These are phyloP conservation scores for Macrophomina phaseolina DNA, from an alignment of 2,329 filamentous ascomycete genomes.

Conservation along the genomic window DNA sequence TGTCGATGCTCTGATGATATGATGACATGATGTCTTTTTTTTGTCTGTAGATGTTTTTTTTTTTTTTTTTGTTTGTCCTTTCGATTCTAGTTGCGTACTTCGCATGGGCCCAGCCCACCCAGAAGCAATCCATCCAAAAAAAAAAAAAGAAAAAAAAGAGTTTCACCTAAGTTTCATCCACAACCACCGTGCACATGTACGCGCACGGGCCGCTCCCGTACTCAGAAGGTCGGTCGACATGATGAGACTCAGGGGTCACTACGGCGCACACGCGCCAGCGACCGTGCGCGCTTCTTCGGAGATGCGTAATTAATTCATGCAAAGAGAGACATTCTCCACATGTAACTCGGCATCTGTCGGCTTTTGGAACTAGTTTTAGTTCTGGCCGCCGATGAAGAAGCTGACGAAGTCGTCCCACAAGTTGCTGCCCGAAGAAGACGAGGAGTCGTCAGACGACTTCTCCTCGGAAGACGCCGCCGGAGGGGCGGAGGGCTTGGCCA, in stretches of 20 bases:
- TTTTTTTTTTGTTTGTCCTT: not conserved
- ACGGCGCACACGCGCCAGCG: no score
- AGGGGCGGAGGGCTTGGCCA: not conserved
- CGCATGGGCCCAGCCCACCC: constrained; percentile 1
- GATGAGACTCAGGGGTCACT: not conserved
- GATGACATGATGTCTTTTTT: not conserved
- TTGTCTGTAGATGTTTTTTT: not conserved
- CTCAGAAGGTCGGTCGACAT: not conserved
- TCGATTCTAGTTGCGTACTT: not conserved
- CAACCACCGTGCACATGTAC: not conserved
- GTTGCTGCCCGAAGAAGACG: not conserved
- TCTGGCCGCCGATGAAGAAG: constrained; percentile 18
- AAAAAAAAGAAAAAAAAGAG: not conserved
- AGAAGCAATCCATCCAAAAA: not conserved
- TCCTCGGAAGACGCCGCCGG: not conserved
- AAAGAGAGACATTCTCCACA: no score
- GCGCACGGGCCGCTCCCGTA: not conserved
- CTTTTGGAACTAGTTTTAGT: not conserved
- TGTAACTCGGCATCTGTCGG: not conserved
- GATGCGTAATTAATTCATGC: not conserved
- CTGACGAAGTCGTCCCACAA: constrained; percentile 1
- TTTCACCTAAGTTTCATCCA: not conserved
- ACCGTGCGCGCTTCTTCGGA: not conserved
- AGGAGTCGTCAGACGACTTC: not conserved
- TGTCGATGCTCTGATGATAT: no score